Evolutionary conservation across 192 early-diverging fungal genomes (phyloP), one percentile per base, ranked within the genome.

Genomic region (Backusella liffmaniae): DNA sequence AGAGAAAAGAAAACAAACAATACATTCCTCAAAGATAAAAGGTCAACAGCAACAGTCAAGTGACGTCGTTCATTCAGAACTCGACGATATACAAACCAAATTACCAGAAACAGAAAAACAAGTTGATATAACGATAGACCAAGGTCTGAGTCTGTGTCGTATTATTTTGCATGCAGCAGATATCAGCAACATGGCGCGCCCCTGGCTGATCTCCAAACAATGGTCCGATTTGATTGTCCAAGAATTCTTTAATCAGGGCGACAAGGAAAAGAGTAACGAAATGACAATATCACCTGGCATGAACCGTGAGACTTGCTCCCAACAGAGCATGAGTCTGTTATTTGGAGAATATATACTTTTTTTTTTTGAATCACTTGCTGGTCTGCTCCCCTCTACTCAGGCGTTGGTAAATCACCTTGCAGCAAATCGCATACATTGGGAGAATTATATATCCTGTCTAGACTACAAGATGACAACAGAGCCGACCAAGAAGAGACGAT

Each of bases 231-330:
- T 92, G 76, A 91, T 97, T 41, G 88, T 93, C 4, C 74, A 87
- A 71, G 96, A 97, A 82, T 96, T 94, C 66, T 93, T 92, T 72
- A 73, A 83, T 44, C 96, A 97, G 72, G 94, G 94, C n/a, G 94
- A 97, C 41, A 67, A 89, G 41, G 96, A 97, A 78, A 93, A 92
- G 79, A 36, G 80, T 8, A 83, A 89, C 16, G 74, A 81, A 62
- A 76, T 97, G 26, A 93, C 93, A 0, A 83, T 96, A 7, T 93
- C 93, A 10, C 94, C 96, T 10, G 92, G 92, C 77, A 96, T 96
- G 94, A 95, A 95, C 82, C 87, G 93, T 26, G 82, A 88, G 7
- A 80, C 82, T n/a, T 81, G 85, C 46, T 82, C 89, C 32, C 94
- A 93, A 69, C 86, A 85, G 67, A 86, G 91, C 68, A 93, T 96